Evolutionary conservation across 208 protist genomes (phyloP), one percentile per base, ranked within the genome.

Genomic region (Crithidia mellificae): DNA sequence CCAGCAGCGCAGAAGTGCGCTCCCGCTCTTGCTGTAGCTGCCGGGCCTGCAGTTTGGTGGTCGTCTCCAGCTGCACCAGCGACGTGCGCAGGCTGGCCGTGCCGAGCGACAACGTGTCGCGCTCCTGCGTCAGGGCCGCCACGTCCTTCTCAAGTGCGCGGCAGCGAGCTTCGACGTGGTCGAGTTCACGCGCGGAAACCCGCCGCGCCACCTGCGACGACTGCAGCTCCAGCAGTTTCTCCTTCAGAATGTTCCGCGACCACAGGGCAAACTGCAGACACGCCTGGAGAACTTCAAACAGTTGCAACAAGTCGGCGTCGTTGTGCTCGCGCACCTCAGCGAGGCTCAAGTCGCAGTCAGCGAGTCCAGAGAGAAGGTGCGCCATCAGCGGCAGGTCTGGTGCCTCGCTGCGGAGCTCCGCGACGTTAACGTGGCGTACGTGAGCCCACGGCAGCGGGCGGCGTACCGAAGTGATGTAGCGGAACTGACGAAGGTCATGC

Each of bases 201-300:
- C 67, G 67, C 63, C 51, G 38, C n/a, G 78, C 78, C n/a, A 78
- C 58, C 12, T 72, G 58, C 15, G 43, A 49, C 12, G 78, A 74
- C 72, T 92, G 87, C 38, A 66, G 52, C 47, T 83, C 78, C 41
- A 82, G 57, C 39, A 92, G 55, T 70, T 88, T 77, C 41, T 80
- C 80, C 64, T 88, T 85, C 47, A 96, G 63, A 9, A 96, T 65
- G 5, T 78, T 75, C 72, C 94, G 91, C n/a, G 91, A 93, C 80
- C 81, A 88, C 39, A 96, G 74, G 4, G 81, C 46, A 49, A 96
- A 96, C 78, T 96, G 91, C 39, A 96, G 72, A 19, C 75, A 63
- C 6, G 80, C 65, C 63, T 96, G 91, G 50, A 93, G 54, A 9
- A 86, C 75, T 46, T 80, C 70, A 0, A 87, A 32, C 6, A 93